Evolutionary conservation across 2,329 filamentous ascomycete genomes (phyloP).

Genomic region (Hymenoscyphus infarciens): DNA sequence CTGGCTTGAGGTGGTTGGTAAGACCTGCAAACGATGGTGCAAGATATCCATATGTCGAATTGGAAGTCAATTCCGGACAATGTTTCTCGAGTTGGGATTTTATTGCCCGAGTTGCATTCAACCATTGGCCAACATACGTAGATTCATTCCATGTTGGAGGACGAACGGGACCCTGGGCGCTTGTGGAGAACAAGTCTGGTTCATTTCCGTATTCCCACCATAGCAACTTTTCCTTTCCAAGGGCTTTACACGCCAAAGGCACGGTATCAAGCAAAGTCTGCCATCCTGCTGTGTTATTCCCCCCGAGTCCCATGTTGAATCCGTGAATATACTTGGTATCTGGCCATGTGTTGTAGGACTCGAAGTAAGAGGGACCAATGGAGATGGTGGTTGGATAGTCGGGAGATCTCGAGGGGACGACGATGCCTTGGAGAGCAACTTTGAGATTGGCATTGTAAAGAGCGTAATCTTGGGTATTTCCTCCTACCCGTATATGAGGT

Average conservation of each 20-base stretch:
- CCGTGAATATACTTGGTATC: conserved; percentile 56
- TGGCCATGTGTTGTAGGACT: conserved; percentile 57
- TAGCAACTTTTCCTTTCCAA: conserved; percentile 48
- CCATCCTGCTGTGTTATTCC: conserved; percentile 49
- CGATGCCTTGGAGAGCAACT: conserved; percentile 49
- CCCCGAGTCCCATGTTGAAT: conserved; percentile 53
- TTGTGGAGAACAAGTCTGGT: conserved; percentile 55
- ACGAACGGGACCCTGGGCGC: conserved; percentile 49
- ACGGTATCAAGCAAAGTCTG: conserved; percentile 52
- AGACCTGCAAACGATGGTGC: conserved; percentile 57
- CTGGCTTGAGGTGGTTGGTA: conserved; percentile 47
- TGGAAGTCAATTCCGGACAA: conserved; percentile 47
- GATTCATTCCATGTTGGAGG: conserved; percentile 51
- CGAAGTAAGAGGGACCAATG: conserved; percentile 60
- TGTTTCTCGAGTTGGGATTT: conserved; percentile 41
- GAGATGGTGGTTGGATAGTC: conserved; percentile 60
- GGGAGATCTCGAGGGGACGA: conserved; percentile 45
- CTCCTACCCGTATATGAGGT: conserved; percentile 59
- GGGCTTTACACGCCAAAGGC: conserved; percentile 53
- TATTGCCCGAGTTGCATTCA: conserved; percentile 51
- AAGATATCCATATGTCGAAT: conserved; percentile 47
- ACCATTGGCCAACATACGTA: conserved; percentile 55
- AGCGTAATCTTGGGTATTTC: conserved; percentile 65
- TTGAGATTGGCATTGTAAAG: conserved; percentile 53
- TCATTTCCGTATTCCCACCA: conserved; percentile 64